Percentiles rank a stretch among this genome's conserved stretches.
These are phyloP conservation scores for slime mould (Dictyostelium discoideum) DNA, from an alignment of 78 protist species.

Conservation along the genomic window DNA sequence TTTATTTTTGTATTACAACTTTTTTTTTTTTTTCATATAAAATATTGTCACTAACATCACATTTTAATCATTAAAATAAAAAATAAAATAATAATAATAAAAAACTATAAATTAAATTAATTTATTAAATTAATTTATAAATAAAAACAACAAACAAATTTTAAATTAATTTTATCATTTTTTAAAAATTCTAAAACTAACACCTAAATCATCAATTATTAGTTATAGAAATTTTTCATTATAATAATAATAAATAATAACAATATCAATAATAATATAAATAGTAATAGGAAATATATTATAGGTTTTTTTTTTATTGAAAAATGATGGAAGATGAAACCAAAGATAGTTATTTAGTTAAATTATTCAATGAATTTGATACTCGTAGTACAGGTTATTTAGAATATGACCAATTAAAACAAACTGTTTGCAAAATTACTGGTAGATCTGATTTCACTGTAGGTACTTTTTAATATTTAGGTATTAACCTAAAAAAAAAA, in stretches of 20 bases:
- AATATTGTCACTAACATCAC: background rate
- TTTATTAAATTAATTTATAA: background rate
- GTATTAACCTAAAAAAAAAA: background rate
- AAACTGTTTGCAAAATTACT: constrained; percentile 43
- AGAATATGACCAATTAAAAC: constrained; percentile 34
- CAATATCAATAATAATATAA: too few species aligned
- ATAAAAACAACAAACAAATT: background rate
- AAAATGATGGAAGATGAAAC: constrained; percentile 5
- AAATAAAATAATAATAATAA: too few species aligned
- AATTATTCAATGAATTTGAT: constrained; percentile 62
- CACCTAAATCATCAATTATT: background rate
- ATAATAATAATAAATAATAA: background rate
- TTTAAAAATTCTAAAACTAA: background rate
- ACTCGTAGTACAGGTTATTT: constrained; percentile 45
- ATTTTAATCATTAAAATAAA: background rate
- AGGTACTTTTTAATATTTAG: background rate
- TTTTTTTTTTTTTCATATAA: background rate
- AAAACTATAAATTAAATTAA: background rate
- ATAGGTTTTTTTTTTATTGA: background rate
- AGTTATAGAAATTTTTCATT: background rate
- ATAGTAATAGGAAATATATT: background rate
- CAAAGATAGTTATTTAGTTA: background rate
- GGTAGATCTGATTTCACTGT: constrained; percentile 21
- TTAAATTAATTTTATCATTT: background rate
- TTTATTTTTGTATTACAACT: background rate